A percentile compares a stretch with the other conserved stretches of the same genome.
phyloP scores from a whole-genome alignment of 2,329 filamentous ascomycete genomes.

The Colletotrichum filicis region DNA sequence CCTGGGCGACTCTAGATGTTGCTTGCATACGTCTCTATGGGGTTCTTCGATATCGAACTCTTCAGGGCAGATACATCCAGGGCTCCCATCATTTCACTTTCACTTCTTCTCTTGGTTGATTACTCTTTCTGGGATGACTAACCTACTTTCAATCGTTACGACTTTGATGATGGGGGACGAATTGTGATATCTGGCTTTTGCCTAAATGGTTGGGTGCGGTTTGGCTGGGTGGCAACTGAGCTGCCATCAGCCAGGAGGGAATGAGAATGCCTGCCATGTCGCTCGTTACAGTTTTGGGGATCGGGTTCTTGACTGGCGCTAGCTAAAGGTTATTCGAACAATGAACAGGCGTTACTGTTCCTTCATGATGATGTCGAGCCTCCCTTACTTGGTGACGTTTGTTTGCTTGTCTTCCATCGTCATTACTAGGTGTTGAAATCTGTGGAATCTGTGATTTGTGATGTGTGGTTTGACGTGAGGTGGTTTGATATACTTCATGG shows the following conservation, averaged over 20 bases:
- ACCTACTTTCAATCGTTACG: conserved; percentile 34
- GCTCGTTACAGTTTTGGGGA: conserved; percentile 22
- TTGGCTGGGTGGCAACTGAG: not conserved
- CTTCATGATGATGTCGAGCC: not conserved
- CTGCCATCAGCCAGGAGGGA: not conserved
- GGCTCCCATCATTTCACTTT: not conserved
- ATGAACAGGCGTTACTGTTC: conserved; percentile 25
- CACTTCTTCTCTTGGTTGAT: conserved; percentile 25
- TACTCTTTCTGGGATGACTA: conserved; percentile 28
- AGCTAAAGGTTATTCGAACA: conserved; percentile 26
- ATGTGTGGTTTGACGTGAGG: too few species aligned
- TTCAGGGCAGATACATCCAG: not conserved
- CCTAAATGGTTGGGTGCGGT: not conserved
- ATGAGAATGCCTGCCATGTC: conserved; percentile 16
- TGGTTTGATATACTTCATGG: too few species aligned
- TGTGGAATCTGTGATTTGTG: not conserved
- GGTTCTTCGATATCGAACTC: not conserved
- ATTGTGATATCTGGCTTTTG: conserved; percentile 14
- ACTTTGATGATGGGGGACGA: conserved; percentile 33
- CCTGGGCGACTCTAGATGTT: not conserved
- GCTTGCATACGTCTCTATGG: not conserved
- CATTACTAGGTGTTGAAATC: not conserved
- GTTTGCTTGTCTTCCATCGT: not conserved
- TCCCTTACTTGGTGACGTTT: not conserved
- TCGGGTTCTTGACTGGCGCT: conserved; percentile 20